A percentile compares a stretch with the other conserved stretches of the same genome.
These are phyloP conservation scores for Phytopythium oedochilum DNA, from an alignment of 352 stramenopile species.

Conservation along the genomic window DNA sequence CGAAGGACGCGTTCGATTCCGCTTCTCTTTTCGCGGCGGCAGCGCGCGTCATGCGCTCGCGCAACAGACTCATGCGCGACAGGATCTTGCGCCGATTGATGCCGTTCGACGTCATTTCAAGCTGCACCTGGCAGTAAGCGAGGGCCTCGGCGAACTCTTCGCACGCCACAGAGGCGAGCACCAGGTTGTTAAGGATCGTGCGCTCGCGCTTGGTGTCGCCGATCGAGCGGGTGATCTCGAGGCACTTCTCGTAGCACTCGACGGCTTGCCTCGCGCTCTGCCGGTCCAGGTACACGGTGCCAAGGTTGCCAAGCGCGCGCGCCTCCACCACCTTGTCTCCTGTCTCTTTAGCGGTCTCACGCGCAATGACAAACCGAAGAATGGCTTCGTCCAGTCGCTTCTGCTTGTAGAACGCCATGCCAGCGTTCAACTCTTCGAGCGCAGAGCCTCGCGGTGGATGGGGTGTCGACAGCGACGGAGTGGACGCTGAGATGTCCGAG, in stretches of 20 bases:
- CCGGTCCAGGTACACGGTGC: constrained; percentile 72
- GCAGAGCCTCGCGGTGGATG: constrained; percentile 23
- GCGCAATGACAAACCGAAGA: constrained; percentile 55
- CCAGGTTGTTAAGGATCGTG: constrained; percentile 82
- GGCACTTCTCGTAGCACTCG: constrained; percentile 68
- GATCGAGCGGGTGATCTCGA: constrained; percentile 69
- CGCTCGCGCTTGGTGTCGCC: constrained; percentile 72
- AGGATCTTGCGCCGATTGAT: constrained; percentile 79
- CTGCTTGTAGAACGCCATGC: constrained; percentile 76
- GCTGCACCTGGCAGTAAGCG: constrained; percentile 58
- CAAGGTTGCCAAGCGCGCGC: constrained; percentile 68
- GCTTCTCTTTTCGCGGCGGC: background rate
- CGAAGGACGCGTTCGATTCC: background rate
- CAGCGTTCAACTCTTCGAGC: constrained; percentile 63
- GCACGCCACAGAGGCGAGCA: constrained; percentile 64
- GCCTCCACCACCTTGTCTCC: constrained; percentile 64
- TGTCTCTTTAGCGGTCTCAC: constrained; percentile 38
- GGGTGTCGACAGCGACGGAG: background rate
- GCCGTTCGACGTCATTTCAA: constrained; percentile 61
- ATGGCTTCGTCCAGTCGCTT: constrained; percentile 60
- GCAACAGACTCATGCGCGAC: constrained; percentile 67
- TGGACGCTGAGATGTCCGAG: background rate
- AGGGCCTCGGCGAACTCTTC: constrained; percentile 56
- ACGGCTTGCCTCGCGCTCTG: constrained; percentile 67
- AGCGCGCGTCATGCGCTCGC: constrained; percentile 29